Evolutionary conservation across 164 flowering plant genomes (phyloP).

Genomic region (Berberis vulgaris): DNA sequence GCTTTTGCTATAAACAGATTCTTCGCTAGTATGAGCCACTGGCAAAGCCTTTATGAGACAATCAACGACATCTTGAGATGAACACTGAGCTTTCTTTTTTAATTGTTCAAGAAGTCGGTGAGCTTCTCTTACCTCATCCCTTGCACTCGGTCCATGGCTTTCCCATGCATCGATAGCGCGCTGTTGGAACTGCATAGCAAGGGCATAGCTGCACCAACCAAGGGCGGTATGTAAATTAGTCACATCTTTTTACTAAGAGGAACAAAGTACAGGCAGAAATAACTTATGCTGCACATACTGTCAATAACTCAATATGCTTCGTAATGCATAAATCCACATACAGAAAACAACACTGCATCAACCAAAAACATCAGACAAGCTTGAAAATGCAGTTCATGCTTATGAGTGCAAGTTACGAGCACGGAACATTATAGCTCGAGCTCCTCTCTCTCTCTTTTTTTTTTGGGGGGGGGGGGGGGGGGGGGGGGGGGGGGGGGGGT

Average conservation of each 20-base stretch:
- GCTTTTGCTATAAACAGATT: neutral
- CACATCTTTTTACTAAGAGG: neutral
- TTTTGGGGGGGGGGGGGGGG: no score
- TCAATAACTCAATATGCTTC: neutral
- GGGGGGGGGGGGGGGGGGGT: no score
- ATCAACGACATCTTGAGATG: conserved; percentile 4
- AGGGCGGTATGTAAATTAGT: conserved; percentile 1
- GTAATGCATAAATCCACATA: no score
- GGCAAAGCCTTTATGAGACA: conserved; percentile 8
- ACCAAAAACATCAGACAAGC: no score
- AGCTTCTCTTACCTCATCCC: conserved; percentile 41
- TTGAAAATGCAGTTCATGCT: no score
- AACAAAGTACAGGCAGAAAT: neutral
- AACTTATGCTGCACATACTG: neutral
- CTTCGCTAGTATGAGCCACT: neutral
- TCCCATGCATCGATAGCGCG: conserved; percentile 41
- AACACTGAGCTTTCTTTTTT: conserved; percentile 28
- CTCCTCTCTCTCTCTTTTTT: no score
- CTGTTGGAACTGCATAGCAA: conserved; percentile 50
- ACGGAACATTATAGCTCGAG: no score
- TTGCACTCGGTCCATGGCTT: conserved; percentile 39
- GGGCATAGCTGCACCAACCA: conserved; percentile 30
- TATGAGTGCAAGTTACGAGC: no score
- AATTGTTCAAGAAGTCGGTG: conserved; percentile 34
- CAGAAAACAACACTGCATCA: no score